Evolutionary conservation across 495 filamentous ascomycete species (phyloP), one percentile per base, ranked within the genome.

Genomic region (Cudoniella acicularis): DNA sequence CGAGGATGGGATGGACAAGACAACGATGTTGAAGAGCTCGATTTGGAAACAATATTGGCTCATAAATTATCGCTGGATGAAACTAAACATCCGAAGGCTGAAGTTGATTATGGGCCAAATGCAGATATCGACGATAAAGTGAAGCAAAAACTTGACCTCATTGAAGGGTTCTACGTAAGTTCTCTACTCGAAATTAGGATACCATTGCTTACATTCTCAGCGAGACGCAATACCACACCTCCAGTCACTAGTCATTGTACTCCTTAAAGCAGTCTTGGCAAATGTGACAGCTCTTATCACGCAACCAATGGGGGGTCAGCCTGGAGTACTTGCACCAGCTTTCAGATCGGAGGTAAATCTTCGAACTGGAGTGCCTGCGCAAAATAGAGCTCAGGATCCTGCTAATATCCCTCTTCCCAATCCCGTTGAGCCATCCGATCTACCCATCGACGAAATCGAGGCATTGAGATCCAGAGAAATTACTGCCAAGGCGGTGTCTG

Each of bases 231-330:
- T 98, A 24, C 88, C 92, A 0, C 83, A 96, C 70, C 76, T 98
- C 2, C 94, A 98, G 67, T 96, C 92, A 3, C 74, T 97, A n/a
- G 88, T 96, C 1, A 92, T 98, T 57, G 92, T 98, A 6, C 79
- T 96, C 23, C 78, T 96, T 62, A 97, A 92, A 72, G 85, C 89
- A 21, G 83, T 96, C 52, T 73, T 96, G 54, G 81, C 87, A 3
- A 92, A 93, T 67, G 90, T 97, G 18, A 87, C 87, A 3, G 80
- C 83, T 20, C 69, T 80, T 21, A 72, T 79, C 47, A 69, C 73
- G 2, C 71, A 76, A 23, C 68, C 72, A 30, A 67, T 64, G 30
- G 67, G 68, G 42, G 66, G 62, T 30, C 68, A 67, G 40, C 52
- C 59, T 41, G 49, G 22, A 2, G 53, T 58, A 9, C 54, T 66